These are phyloP conservation scores for Lolium rigidum DNA, from an alignment of 176 grass and related monocot genomes.

Conservation along the genomic window DNA sequence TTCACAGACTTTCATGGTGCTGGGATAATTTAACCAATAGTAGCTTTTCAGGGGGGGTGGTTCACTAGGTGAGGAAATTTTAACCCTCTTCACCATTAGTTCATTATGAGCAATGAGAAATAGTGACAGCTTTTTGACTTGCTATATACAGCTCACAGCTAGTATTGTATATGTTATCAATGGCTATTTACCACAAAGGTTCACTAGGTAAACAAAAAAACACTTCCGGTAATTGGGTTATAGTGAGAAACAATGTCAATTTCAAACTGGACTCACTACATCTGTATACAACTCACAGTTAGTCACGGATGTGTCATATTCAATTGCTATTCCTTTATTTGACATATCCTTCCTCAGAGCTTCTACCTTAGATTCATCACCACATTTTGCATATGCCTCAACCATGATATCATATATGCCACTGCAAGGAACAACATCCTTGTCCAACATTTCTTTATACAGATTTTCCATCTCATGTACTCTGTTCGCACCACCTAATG, in stretches of 20 bases:
- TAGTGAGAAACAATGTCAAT: conserved; percentile 17
- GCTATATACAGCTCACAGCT: conserved; percentile 4
- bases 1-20: conserved; percentile 21
- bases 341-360: conserved; percentile 53
- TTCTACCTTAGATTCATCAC: conserved; percentile 51
- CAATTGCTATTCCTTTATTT: conserved; percentile 46
- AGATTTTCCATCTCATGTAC: conserved; percentile 57
- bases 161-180: conserved; percentile 2
- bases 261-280: conserved; percentile 23
- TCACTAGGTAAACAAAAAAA: conserved; percentile 4
- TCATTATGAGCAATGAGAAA: neutral
- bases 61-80: neutral
- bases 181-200: conserved; percentile 23
- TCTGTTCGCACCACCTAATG: conserved; percentile 50
- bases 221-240: neutral
- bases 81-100: neutral
- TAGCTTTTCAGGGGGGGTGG: neutral
- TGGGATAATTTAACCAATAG: neutral
- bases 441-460: conserved; percentile 58
- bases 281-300: neutral
- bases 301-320: conserved; percentile 10
- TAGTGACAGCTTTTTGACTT: neutral
- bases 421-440: conserved; percentile 57
- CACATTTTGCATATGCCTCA: conserved; percentile 48
- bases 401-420: conserved; percentile 51